These are phyloP conservation scores for Lolium perenne DNA, from an alignment of 176 grass and related monocot genomes.

Conservation along the genomic window DNA sequence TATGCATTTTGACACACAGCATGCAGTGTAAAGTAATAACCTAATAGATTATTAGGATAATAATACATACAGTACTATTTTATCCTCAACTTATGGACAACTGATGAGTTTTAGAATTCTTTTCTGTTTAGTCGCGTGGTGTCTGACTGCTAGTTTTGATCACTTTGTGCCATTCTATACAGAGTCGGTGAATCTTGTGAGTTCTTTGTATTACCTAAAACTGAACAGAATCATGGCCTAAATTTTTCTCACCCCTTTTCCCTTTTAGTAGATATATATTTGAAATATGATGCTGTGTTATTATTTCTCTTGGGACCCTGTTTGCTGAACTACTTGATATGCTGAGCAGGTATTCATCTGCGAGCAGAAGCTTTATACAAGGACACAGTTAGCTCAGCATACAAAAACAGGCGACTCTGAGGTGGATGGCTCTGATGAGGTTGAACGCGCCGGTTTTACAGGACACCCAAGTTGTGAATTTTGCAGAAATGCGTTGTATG, in stretches of 20 bases:
- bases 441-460: slow-evolving; percentile 83
- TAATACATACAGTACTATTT: background rate
- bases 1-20: background rate
- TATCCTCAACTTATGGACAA: background rate
- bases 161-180: slow-evolving; percentile 20
- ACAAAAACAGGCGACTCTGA: slow-evolving; percentile 86
- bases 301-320: background rate
- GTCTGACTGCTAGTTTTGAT: background rate
- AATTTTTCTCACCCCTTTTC: background rate
- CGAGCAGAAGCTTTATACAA: slow-evolving; percentile 95
- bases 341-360: slow-evolving; percentile 74
- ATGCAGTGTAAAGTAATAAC: background rate
- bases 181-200: background rate
- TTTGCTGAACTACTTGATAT: slow-evolving; percentile 12
- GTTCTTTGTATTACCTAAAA: background rate
- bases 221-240: slow-evolving; percentile 4
- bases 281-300: background rate
- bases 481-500: slow-evolving; percentile 82
- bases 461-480: slow-evolving; percentile 87
- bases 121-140: background rate
- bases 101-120: background rate
- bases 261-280: slow-evolving; percentile 21
- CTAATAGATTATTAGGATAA: background rate
- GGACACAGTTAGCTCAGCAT: slow-evolving; percentile 74
- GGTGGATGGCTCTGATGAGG: slow-evolving; percentile 94